Base-by-base conservation (phyloP, 768 basidiomycete genomes). In the Albatrellus ellisii region DNA sequence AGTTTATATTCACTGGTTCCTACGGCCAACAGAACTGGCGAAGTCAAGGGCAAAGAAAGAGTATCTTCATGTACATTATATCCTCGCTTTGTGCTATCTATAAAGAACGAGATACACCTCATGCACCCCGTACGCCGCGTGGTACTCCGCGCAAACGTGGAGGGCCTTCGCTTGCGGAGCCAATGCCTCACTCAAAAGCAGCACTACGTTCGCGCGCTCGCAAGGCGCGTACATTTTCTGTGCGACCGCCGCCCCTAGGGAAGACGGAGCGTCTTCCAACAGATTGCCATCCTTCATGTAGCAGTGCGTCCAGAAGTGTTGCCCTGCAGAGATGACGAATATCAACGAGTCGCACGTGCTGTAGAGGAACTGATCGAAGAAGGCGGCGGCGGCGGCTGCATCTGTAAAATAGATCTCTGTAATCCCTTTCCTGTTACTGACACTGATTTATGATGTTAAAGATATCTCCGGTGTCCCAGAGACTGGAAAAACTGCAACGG, bases 401-500 rank as follows among this genome's bases (percentile, higher is more conserved):
- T 99, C 39, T 98, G 92, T 94, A 54, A 56, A 89, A 67, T 15
- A 7, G 43, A 34, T 21, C 12, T 42, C 33, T 33, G 4, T 28
- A 5, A 38, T 28, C 8, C 10, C 32, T 17, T 9, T 24, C 22
- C 17, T 24, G 18, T 36, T 17, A n/a, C n/a, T n/a, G n/a, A n/a
- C n/a, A n/a, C 26, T 38, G 17, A 20, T 10, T 24, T 36, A 12
- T 6, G 21, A 10, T 14, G 6, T 22, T 45, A 11, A 41, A 97
- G 92, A 98, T 60, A 95, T 98, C 36, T 91, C 92, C 6, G 94
- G 95, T 7, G 90, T 97, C 6, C 95, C 94, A n/a, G 94, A 95
- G 6, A 98, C 94, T 2, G 94, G 95, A 7, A 99, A 98, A 63
- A 99, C 95, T 0, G 95, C 95, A 0, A 98, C 95, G 0, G 91